Evolutionary conservation across 257 asterid species (phyloP).

Genomic region (Leptodermis oblonga): DNA sequence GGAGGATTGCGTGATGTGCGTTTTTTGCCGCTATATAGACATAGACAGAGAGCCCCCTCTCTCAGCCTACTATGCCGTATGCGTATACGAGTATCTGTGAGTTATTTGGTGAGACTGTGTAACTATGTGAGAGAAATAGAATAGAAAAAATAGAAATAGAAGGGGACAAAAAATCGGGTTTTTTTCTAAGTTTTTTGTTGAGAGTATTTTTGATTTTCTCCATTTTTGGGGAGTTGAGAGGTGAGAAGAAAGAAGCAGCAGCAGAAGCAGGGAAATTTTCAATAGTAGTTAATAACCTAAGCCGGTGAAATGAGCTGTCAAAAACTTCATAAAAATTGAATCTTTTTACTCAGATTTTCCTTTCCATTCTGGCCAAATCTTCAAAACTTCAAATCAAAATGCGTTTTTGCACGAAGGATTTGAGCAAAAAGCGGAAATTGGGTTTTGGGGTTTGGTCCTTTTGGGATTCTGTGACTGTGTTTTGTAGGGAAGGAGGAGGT

Average conservation of each 20-base stretch:
- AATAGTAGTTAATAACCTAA: neutral
- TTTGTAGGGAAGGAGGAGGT: neutral
- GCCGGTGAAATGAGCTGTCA: conserved; percentile 12
- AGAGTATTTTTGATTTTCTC: conserved; percentile 6
- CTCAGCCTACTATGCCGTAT: no score
- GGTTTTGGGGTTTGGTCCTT: neutral
- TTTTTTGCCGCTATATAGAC: conserved; percentile 18
- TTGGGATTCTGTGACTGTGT: neutral
- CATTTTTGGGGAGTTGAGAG: neutral
- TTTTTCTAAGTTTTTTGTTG: neutral
- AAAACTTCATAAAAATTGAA: neutral
- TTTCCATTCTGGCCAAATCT: neutral
- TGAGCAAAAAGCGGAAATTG: neutral
- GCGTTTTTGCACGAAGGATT: conserved; percentile 12
- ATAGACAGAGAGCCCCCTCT: conserved; percentile 21
- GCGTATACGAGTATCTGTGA: neutral
- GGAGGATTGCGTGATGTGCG: conserved; percentile 15
- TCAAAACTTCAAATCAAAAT: neutral
- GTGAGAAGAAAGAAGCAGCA: neutral
- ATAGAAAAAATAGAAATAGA: no score
- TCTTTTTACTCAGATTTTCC: neutral
- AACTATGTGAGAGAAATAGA: conserved; percentile 10
- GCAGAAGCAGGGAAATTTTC: neutral
- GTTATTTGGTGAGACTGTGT: neutral
- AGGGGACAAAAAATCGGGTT: neutral